A percentile compares a stretch with the other conserved stretches of the same genome.
phyloP scores from a whole-genome alignment of 371 early-diverging fungal species.

The Syncephalastrum racemosum region DNA sequence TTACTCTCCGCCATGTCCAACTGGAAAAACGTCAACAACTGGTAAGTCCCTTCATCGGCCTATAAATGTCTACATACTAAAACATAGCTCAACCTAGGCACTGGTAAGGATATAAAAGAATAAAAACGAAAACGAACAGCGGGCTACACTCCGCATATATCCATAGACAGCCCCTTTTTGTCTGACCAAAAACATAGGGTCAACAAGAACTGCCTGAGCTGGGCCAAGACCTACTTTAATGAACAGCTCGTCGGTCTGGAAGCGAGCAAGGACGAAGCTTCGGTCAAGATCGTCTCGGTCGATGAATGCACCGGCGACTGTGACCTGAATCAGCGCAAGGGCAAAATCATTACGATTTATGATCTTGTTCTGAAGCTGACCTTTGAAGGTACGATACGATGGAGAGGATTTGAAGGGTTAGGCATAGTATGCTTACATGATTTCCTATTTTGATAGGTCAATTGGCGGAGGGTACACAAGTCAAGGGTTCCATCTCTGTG shows the following conservation, averaged over 20 bases:
- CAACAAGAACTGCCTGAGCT: slow-evolving; percentile 85
- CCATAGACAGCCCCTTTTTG: background rate
- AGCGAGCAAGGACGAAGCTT: slow-evolving; percentile 43
- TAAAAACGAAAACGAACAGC: background rate
- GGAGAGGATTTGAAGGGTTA: slow-evolving; percentile 1
- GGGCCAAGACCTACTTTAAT: slow-evolving; percentile 82
- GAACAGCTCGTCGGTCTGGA: slow-evolving; percentile 50
- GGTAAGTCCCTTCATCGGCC: slow-evolving; percentile 37
- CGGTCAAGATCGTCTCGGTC: slow-evolving; percentile 58
- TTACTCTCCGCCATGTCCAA: slow-evolving; percentile 37
- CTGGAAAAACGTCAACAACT: slow-evolving; percentile 85
- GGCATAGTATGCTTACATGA: background rate
- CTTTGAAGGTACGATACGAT: slow-evolving; percentile 23
- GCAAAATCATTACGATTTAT: slow-evolving; percentile 85
- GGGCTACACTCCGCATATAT: background rate
- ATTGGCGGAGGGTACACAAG: slow-evolving; percentile 49
- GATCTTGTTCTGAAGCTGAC: slow-evolving; percentile 66
- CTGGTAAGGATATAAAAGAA: slow-evolving; percentile 42
- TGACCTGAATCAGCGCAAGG: slow-evolving; percentile 91
- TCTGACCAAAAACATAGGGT: slow-evolving; percentile 65
- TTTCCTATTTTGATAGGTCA: slow-evolving; percentile 29
- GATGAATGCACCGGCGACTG: slow-evolving; percentile 78
- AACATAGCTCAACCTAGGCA: slow-evolving; percentile 23
- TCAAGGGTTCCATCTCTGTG: slow-evolving; percentile 69
- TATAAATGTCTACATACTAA: background rate